phyloP scores from a whole-genome alignment of 805 yeast species.

The Candida tibetensis region DNA sequence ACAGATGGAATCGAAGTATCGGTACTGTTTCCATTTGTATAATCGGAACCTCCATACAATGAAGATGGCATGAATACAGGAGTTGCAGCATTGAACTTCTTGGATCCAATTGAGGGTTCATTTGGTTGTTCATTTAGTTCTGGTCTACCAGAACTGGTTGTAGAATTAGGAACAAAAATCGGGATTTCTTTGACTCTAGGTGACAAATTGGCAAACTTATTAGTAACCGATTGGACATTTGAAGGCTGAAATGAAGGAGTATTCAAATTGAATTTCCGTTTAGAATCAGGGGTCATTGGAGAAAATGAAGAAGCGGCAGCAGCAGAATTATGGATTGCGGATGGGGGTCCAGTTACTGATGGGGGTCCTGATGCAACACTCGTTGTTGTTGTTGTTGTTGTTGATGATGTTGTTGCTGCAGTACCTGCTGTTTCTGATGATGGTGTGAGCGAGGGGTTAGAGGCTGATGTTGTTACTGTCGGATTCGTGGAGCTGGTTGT shows the following conservation, averaged over 20 bases:
- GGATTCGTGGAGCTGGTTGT: background rate
- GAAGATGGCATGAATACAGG: conserved; percentile 37
- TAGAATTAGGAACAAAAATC: conserved; percentile 41
- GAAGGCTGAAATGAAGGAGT: conserved; percentile 46
- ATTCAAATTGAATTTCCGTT: conserved; percentile 36
- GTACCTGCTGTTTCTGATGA: background rate
- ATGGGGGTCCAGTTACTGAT: conserved; percentile 43
- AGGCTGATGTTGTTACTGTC: background rate
- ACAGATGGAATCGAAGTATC: background rate
- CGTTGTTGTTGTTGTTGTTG: conserved; percentile 3
- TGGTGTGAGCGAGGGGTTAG: background rate
- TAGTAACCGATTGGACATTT: conserved; percentile 23
- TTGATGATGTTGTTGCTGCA: conserved; percentile 1
- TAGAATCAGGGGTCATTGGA: conserved; percentile 19
- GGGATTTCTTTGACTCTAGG: conserved; percentile 50
- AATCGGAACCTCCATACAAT: conserved; percentile 5
- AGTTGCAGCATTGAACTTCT: conserved; percentile 38
- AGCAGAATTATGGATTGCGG: conserved; percentile 52
- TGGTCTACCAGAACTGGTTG: background rate
- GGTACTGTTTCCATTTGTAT: background rate
- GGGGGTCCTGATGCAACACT: conserved; percentile 6
- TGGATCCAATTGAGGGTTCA: conserved; percentile 5
- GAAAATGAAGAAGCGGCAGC: conserved; percentile 43
- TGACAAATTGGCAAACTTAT: conserved; percentile 45
- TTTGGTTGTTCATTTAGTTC: background rate